Evolutionary conservation across 306 rosid species (phyloP).

Genomic region (Gastrolobium villosum): DNA sequence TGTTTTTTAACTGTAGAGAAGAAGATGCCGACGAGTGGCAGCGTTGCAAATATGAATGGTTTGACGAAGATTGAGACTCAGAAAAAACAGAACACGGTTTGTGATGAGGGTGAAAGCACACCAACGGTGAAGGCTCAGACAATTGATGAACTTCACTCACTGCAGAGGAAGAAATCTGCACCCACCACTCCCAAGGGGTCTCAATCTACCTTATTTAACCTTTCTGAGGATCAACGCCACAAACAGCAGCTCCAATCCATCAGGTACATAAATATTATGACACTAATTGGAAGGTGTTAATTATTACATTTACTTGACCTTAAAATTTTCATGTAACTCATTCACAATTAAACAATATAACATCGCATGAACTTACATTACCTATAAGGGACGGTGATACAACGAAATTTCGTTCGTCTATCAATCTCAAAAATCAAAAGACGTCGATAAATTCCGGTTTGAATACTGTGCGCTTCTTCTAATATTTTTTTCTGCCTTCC

Average conservation of each 20-base stretch:
- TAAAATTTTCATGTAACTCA: too few species aligned
- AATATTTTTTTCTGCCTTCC: too few species aligned
- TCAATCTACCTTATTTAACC: constrained; percentile 7
- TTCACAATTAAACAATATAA: too few species aligned
- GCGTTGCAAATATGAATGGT: constrained; percentile 40
- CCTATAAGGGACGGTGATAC: background rate
- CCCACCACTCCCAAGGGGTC: constrained; percentile 65
- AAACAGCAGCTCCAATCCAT: constrained; percentile 82
- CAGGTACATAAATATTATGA: constrained; percentile 50
- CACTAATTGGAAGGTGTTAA: background rate
- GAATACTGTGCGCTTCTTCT: too few species aligned
- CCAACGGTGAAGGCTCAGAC: constrained; percentile 79
- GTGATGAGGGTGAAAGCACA: constrained; percentile 59
- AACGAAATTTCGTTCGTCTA: background rate
- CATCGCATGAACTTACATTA: too few species aligned
- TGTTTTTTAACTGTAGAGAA: background rate
- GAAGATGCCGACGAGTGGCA: constrained; percentile 43
- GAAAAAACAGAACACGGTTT: constrained; percentile 37
- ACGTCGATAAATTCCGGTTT: too few species aligned
- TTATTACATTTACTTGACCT: too few species aligned
- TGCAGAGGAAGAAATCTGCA: constrained; percentile 80
- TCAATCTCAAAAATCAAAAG: too few species aligned
- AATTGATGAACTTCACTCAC: constrained; percentile 83
- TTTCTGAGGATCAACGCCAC: constrained; percentile 67
- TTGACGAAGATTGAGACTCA: constrained; percentile 63